phyloP scores from a whole-genome alignment of 306 rosid species.

The Herpetospermum pedunculosum region DNA sequence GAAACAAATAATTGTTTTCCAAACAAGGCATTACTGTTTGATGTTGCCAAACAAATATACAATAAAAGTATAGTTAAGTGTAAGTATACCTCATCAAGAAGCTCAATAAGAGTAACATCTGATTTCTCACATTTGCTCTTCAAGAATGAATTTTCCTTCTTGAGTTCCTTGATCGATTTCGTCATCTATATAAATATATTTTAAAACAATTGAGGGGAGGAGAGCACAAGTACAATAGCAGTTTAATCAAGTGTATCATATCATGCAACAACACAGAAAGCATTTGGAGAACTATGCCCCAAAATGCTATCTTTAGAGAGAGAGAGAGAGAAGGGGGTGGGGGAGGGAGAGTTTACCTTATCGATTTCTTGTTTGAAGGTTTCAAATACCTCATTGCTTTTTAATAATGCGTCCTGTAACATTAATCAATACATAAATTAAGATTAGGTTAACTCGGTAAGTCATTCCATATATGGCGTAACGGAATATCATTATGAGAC shows the following conservation, averaged over 20 bases:
- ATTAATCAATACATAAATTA: constrained; percentile 10
- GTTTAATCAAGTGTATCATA: background rate
- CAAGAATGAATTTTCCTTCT: constrained; percentile 85
- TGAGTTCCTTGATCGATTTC: constrained; percentile 86
- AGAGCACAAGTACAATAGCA: background rate
- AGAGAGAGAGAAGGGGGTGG: background rate
- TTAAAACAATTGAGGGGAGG: background rate
- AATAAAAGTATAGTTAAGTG: background rate
- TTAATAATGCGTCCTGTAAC: constrained; percentile 71
- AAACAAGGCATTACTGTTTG: background rate
- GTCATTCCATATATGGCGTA: background rate
- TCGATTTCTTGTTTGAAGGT: constrained; percentile 85
- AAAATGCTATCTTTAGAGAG: constrained; percentile 11
- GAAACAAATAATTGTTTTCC: background rate
- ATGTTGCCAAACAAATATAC: background rate
- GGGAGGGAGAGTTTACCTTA: constrained; percentile 37
- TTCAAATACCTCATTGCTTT: constrained; percentile 88
- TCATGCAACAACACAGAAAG: background rate
- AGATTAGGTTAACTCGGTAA: background rate
- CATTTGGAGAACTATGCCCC: constrained; percentile 10
- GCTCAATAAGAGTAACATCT: constrained; percentile 72
- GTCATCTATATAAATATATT: constrained; percentile 49
- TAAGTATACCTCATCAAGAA: constrained; percentile 67
- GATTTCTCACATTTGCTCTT: constrained; percentile 83
- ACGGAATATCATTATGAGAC: background rate